These are phyloP conservation scores for Dendrobium catenatum DNA, from an alignment of 106 monocot genomes.

Conservation along the genomic window DNA sequence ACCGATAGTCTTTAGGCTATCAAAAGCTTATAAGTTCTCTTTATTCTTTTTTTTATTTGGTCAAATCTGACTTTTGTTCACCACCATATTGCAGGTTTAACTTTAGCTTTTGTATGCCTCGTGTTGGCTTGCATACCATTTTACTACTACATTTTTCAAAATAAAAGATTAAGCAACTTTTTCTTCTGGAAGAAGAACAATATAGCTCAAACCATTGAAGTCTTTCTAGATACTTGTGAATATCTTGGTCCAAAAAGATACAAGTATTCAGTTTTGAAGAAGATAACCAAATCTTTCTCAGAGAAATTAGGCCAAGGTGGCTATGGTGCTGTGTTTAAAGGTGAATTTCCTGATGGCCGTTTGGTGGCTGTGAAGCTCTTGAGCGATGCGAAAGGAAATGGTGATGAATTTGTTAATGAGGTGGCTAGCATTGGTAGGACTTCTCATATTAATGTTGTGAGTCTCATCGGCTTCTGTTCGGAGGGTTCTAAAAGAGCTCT, in stretches of 20 bases:
- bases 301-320: conserved; percentile 17
- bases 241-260: conserved; percentile 9
- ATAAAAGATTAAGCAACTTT: neutral
- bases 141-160: neutral
- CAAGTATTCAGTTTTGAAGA: conserved; percentile 5
- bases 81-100: no score
- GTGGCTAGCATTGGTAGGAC: conserved; percentile 17
- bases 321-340: conserved; percentile 11
- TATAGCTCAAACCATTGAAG: conserved; percentile 5
- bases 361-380: conserved; percentile 14
- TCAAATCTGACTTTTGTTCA: no score
- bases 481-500: conserved; percentile 15
- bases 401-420: conserved; percentile 14
- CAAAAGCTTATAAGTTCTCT: no score
- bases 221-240: neutral
- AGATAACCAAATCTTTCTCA: conserved; percentile 12
- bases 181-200: neutral
- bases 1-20: no score
- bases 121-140: neutral
- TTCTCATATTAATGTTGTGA: conserved; percentile 10
- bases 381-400: neutral
- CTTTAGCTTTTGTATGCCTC: neutral
- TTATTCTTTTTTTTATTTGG: no score
- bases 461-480: conserved; percentile 13
- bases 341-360: neutral